Conservation (phyloP, 192 early-diverging fungal genomes). For the Mycoemilia scoparia region DNA sequence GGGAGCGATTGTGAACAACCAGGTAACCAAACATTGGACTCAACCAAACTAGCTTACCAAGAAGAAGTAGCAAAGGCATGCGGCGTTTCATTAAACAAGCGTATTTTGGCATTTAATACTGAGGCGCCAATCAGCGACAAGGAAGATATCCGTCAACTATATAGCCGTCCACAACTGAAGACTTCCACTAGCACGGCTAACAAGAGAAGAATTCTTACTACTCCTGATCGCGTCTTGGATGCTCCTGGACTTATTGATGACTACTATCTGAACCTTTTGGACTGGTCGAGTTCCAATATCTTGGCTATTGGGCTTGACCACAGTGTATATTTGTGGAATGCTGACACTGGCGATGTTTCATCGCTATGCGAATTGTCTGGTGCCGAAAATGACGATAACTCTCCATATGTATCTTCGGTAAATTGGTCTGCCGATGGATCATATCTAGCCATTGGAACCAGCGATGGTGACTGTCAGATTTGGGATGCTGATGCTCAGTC, state of each 20-base stretch:
- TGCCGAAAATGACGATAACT: conserved; percentile 16
- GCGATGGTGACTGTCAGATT: conserved; percentile 67
- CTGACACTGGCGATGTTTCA: conserved; percentile 42
- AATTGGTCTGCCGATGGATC: conserved; percentile 55
- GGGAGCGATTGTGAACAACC: conserved; percentile 14
- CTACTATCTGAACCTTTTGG: conserved; percentile 88
- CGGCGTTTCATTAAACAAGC: conserved; percentile 56
- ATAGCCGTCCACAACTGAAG: conserved; percentile 20
- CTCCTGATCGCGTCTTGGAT: conserved; percentile 72
- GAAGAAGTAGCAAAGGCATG: conserved; percentile 64
- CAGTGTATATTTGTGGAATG: conserved; percentile 85
- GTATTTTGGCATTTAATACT: conserved; percentile 63
- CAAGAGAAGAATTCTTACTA: conserved; percentile 55
- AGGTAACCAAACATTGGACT: conserved; percentile 15
- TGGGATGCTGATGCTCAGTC: conserved; percentile 68
- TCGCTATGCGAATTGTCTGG: conserved; percentile 25
- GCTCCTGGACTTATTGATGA: conserved; percentile 79
- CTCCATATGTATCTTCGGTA: conserved; percentile 51
- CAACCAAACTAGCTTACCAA: conserved; percentile 43
- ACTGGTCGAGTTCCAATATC: conserved; percentile 69
- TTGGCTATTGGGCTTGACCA: conserved; percentile 74
- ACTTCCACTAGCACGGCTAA: conserved; percentile 7
- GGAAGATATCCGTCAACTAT: conserved; percentile 35
- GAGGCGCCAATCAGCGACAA: conserved; percentile 47
- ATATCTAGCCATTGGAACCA: conserved; percentile 50